Conservation (phyloP, 1,284 basidiomycete genomes). For the Sporisorium scitamineum region DNA sequence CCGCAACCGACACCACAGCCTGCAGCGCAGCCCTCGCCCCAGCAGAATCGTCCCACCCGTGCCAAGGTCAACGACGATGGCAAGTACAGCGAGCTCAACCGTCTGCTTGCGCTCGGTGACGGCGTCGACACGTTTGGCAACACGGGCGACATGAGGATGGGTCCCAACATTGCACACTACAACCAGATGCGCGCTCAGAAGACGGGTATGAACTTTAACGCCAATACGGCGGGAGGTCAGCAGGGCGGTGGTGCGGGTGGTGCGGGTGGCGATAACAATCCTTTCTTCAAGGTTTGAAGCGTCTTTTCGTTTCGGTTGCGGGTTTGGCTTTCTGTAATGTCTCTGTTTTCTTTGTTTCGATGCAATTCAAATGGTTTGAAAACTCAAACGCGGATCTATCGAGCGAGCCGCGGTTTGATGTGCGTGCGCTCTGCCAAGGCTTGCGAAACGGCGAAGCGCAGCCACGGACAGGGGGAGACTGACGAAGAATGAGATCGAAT, state of each 20-base stretch:
- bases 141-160: constrained; percentile 66
- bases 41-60: constrained; percentile 35
- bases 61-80: constrained; percentile 49
- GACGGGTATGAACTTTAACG: constrained; percentile 53
- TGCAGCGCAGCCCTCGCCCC: constrained; percentile 14
- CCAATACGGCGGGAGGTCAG: constrained; percentile 25
- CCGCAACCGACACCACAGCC: constrained; percentile 25
- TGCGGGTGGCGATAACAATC: constrained; percentile 47
- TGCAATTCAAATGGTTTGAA: constrained; percentile 3
- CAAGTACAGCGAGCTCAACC: constrained; percentile 63
- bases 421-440: neutral
- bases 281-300: constrained; percentile 58
- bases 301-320: neutral
- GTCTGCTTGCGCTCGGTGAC: constrained; percentile 65
- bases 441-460: too few relatives aligned
- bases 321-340: neutral
- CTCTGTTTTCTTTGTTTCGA: neutral
- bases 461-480: neutral
- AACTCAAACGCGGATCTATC: neutral
- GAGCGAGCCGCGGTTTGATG: neutral
- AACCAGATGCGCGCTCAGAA: constrained; percentile 52
- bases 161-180: constrained; percentile 50
- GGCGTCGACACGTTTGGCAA: constrained; percentile 69
- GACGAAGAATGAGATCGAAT: neutral
- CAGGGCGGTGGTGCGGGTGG: constrained; percentile 6